A percentile compares a stretch with the other conserved stretches of the same genome.
These are phyloP conservation scores for Podaxis sp. DNA, from an alignment of 768 basidiomycete genomes.

Conservation along the genomic window DNA sequence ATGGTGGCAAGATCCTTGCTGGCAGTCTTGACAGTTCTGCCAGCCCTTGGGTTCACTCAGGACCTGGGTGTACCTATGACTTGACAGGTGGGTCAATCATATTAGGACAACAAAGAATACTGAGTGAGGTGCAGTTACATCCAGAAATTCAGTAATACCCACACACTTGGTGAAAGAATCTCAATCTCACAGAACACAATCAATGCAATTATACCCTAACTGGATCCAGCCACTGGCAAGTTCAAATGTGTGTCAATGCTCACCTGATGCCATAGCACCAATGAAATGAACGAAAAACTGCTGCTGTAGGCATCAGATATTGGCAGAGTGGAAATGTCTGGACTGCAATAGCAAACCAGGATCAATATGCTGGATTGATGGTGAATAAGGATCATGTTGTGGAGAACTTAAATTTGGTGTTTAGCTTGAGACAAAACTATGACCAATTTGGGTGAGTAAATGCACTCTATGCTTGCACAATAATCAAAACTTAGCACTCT, in stretches of 20 bases:
- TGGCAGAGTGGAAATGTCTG: conserved; percentile 54
- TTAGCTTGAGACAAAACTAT: conserved; percentile 35
- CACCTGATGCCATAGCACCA: not conserved
- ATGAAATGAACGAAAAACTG: not conserved
- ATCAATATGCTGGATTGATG: conserved; percentile 34
- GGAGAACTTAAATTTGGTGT: conserved; percentile 40
- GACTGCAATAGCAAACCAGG: conserved; percentile 48
- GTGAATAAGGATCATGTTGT: conserved; percentile 36
- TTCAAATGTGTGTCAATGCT: conserved; percentile 37
- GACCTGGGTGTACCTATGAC: conserved; percentile 17
- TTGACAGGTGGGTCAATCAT: conserved; percentile 38
- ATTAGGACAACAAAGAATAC: not conserved
- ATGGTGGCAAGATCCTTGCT: not conserved
- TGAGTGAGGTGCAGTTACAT: not conserved
- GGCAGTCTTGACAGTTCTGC: not conserved
- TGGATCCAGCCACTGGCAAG: conserved; percentile 34
- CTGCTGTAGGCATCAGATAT: conserved; percentile 41
- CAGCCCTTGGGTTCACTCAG: conserved; percentile 24
- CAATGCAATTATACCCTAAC: conserved; percentile 36
- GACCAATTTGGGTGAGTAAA: conserved; percentile 39
- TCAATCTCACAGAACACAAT: conserved; percentile 41
- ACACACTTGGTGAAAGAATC: conserved; percentile 35
- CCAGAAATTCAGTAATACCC: conserved; percentile 41
- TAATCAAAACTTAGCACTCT: not conserved
- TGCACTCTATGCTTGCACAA: not conserved